Conservation (phyloP, 2,329 filamentous ascomycete species). For the Fusarium sp. region DNA sequence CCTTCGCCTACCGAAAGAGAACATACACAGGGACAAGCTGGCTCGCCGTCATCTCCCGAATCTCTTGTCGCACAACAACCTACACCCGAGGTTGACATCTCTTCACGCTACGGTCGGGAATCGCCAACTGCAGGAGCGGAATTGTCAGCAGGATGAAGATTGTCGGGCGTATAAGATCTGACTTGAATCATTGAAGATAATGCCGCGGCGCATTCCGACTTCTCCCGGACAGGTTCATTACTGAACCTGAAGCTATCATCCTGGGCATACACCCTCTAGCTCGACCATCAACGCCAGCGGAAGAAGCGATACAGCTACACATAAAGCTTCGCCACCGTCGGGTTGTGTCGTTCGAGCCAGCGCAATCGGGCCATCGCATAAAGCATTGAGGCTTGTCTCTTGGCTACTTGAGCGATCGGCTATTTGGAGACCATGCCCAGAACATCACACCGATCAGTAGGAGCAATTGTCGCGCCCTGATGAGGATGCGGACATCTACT, state of each 20-base stretch:
- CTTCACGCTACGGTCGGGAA: background rate
- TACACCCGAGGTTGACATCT: background rate
- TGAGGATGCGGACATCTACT: rapidly evolving
- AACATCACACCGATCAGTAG: rapidly evolving
- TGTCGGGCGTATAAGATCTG: rapidly evolving
- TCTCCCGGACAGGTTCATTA: rapidly evolving
- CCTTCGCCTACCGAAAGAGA: rapidly evolving
- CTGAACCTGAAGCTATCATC: background rate
- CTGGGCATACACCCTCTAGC: background rate
- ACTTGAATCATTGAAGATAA: rapidly evolving
- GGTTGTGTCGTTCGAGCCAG: rapidly evolving
- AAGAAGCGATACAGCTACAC: background rate
- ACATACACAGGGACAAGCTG: background rate
- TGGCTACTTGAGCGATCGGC: background rate
- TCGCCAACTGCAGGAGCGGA: background rate
- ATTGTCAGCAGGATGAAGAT: background rate
- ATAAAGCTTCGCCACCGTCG: rapidly evolving
- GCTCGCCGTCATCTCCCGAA: background rate
- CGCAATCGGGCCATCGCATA: background rate
- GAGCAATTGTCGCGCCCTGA: background rate
- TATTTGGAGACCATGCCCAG: background rate
- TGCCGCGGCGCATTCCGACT: rapidly evolving
- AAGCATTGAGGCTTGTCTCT: background rate
- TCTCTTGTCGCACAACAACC: background rate
- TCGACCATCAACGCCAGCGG: rapidly evolving